phyloP scores from a whole-genome alignment of 352 stramenopile genomes.

The Globisporangium yorkense region DNA sequence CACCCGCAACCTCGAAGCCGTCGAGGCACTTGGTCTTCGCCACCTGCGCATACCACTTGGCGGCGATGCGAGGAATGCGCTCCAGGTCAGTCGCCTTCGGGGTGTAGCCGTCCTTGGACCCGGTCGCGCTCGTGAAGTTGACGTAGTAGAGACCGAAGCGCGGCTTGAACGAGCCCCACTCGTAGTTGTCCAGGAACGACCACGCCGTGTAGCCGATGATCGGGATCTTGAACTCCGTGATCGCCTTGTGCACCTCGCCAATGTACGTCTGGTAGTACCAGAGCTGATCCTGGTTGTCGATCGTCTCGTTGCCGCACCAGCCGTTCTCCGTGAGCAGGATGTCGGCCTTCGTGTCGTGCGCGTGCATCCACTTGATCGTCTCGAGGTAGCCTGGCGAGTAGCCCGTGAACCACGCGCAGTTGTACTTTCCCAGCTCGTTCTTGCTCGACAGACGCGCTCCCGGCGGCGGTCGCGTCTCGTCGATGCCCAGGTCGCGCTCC shows the following conservation, averaged over 20 bases:
- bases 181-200: constrained; percentile 94
- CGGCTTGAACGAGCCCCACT: constrained; percentile 73
- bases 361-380: constrained; percentile 65
- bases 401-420: constrained; percentile 35
- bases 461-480: constrained; percentile 43
- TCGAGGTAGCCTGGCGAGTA: constrained; percentile 51
- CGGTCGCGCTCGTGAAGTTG: constrained; percentile 10
- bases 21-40: constrained; percentile 62
- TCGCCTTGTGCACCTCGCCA: constrained; percentile 49
- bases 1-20: constrained; percentile 5
- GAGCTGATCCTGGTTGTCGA: constrained; percentile 47
- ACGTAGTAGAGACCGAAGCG: constrained; percentile 17
- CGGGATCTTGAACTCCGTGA: constrained; percentile 51
- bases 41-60: constrained; percentile 53
- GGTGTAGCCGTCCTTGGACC: constrained; percentile 20
- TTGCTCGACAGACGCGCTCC: constrained; percentile 44
- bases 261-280: constrained; percentile 55
- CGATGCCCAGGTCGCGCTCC: constrained; percentile 41
- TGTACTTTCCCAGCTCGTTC: constrained; percentile 18
- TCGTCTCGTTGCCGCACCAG: constrained; percentile 47
- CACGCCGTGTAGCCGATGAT: constrained; percentile 91
- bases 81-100: constrained; percentile 20
- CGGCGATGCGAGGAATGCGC: constrained; percentile 33
- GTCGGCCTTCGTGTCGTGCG: constrained; percentile 29
- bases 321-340: constrained; percentile 68